Evolutionary conservation across 2,329 filamentous ascomycete genomes (phyloP), one percentile per base, ranked within the genome.

Genomic region (Chaetomiaceae sp.): DNA sequence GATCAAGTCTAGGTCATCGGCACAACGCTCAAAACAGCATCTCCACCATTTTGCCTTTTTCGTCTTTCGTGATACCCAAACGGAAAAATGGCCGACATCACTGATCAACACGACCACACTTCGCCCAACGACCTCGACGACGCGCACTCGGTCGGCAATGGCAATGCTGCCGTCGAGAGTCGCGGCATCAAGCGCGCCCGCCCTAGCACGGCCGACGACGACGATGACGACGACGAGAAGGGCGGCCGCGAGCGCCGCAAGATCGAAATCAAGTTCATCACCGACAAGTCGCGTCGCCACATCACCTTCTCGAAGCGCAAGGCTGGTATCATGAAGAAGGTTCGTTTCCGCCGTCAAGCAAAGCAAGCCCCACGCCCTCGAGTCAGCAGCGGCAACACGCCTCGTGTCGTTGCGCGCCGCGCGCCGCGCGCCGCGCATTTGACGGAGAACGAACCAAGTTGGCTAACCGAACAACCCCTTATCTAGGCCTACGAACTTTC

Each of bases 181-280:
- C 89, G 91, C 68, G 90, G 89, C 69, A 81, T 90, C 73, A 97
- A 97, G 81, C 90, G 92, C 64, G 82, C 81, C 70, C 89, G 93
- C 67, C 83, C 87, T 58, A 85, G 86, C 62, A 81, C 84, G 47
- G 84, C 85, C 65, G 92, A 97, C 68, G 93, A 97, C 68, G 93
- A 97, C 61, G 92, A 97, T 60, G 93, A 97, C 59, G 91, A 97
- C 63, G 91, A 96, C 63, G 92, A 96, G 72, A 97, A 97, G 83
- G 89, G 89, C 58, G 90, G 90, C 67, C 91, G 93, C 72, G 93
- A 97, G 81, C 86, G 93, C 68, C 85, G 93, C 75, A 99, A 99
- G 86, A 99, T 99, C 66, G 93, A 99, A 74, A 99, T 99, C 77
- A 99, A 99, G 81, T 99, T 99, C 76, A 99, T 99, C 72, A 92